These are phyloP conservation scores for Phytophthora constricta DNA, from an alignment of 352 stramenopile genomes.

Conservation along the genomic window DNA sequence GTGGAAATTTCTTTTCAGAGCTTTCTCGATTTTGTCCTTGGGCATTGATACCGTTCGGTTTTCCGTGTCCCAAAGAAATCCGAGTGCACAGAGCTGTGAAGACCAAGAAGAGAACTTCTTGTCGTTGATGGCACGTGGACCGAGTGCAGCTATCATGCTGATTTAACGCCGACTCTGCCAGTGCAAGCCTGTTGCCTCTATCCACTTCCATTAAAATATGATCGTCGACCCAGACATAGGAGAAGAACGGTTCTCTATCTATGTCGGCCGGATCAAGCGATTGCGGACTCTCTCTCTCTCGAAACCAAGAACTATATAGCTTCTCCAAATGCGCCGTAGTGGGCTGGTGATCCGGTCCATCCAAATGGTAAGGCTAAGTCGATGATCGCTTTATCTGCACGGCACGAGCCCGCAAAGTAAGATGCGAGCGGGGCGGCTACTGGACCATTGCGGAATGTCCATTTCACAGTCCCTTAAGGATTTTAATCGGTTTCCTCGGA, in stretches of 20 bases:
- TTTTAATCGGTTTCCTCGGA: neutral
- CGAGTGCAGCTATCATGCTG: conserved; percentile 31
- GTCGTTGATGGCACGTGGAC: conserved; percentile 33
- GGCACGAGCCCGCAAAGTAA: neutral
- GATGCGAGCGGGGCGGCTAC: neutral
- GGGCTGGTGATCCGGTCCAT: conserved; percentile 4
- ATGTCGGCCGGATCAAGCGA: neutral
- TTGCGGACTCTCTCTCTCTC: neutral
- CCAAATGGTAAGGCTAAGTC: conserved; percentile 14
- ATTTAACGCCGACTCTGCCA: conserved; percentile 14
- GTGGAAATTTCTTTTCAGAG: neutral
- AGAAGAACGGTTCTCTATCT: conserved; percentile 25
- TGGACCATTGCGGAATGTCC: conserved; percentile 6
- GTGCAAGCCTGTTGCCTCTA: neutral
- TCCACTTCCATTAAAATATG: conserved; percentile 34
- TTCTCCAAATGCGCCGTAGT: conserved; percentile 7
- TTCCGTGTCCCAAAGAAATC: conserved; percentile 14
- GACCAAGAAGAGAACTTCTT: conserved; percentile 32
- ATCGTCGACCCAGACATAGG: conserved; percentile 42
- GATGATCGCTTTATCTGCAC: neutral
- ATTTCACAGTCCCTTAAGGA: conserved; percentile 16
- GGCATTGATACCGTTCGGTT: conserved; percentile 17
- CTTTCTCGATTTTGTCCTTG: conserved; percentile 23
- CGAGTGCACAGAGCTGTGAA: conserved; percentile 16
- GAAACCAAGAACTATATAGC: conserved; percentile 4